A percentile compares a stretch with the other conserved stretches of the same genome.
Evolutionary conservation across 306 rosid species (phyloP).

Genomic region (Glycine tomentella): DNA sequence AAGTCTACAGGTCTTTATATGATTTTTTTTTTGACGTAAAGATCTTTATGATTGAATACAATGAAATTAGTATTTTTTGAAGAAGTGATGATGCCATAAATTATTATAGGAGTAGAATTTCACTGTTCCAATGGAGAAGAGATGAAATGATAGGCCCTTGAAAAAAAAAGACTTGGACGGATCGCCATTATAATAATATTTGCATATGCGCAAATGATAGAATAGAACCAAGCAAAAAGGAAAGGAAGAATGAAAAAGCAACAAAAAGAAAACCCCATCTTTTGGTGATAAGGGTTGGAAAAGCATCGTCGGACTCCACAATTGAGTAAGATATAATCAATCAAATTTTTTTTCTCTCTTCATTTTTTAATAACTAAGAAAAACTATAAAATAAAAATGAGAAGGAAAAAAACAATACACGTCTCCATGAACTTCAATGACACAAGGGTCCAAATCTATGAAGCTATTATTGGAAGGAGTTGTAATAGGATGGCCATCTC

Average conservation of each 20-base stretch:
- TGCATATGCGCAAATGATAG: not conserved
- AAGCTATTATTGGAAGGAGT: conserved; percentile 1
- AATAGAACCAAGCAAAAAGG: conserved; percentile 13
- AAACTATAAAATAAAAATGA: not conserved
- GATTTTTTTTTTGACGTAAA: no score
- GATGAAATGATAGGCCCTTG: not conserved
- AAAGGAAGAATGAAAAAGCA: not conserved
- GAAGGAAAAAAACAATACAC: not conserved
- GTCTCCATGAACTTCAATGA: not conserved
- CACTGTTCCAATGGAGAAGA: not conserved
- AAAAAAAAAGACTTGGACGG: not conserved
- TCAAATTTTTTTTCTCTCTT: no score
- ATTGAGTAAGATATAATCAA: conserved; percentile 15
- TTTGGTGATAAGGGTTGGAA: not conserved
- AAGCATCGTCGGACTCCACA: conserved; percentile 11
- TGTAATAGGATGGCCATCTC: conserved; percentile 17
- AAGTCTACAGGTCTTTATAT: no score
- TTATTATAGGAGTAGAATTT: not conserved
- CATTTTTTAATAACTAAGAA: not conserved
- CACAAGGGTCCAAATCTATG: conserved; percentile 2
- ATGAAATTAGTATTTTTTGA: not conserved
- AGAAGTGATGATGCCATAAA: not conserved
- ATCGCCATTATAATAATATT: not conserved
- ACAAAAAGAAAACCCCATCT: conserved; percentile 32
- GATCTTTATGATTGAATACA: no score